Conservation (phyloP, 1,139 yeast genomes). For the Diutina pseudorugosa region DNA sequence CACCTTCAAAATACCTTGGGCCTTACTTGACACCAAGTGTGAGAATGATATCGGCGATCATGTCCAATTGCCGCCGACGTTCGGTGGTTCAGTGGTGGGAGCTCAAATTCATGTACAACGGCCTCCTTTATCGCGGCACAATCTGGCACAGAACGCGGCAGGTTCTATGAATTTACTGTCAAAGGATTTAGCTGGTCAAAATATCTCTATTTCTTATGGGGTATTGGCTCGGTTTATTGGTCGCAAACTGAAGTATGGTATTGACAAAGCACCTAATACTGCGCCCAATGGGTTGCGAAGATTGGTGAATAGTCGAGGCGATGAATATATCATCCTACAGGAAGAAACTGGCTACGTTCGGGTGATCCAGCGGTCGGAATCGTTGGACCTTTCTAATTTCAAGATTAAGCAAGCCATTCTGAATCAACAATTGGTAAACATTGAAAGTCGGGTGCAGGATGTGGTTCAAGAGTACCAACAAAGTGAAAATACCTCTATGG, state of each 20-base stretch:
- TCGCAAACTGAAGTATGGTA: constrained; percentile 13
- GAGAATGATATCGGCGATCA: constrained; percentile 12
- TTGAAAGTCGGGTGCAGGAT: constrained; percentile 18
- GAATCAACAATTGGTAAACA: constrained; percentile 15
- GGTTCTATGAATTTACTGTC: neutral
- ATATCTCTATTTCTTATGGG: constrained; percentile 11
- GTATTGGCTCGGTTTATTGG: constrained; percentile 15
- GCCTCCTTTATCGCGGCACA: neutral
- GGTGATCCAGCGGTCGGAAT: constrained; percentile 16
- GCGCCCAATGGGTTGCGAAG: constrained; percentile 10
- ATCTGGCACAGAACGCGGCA: neutral
- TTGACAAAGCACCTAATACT: constrained; percentile 11
- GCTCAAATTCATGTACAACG: neutral
- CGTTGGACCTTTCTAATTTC: constrained; percentile 6
- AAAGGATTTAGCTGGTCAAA: constrained; percentile 11
- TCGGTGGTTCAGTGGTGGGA: constrained; percentile 9
- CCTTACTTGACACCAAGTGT: constrained; percentile 12
- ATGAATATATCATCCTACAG: constrained; percentile 30
- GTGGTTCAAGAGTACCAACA: constrained; percentile 10
- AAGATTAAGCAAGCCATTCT: constrained; percentile 6
- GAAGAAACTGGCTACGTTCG: constrained; percentile 19
- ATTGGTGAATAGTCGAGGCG: constrained; percentile 26
- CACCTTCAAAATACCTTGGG: constrained; percentile 14
- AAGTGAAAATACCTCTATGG: neutral
- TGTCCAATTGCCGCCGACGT: constrained; percentile 13